A percentile compares a stretch with the other conserved stretches of the same genome.
Conservation (phyloP, 805 yeast genomes). For the Brettanomyces sp. region DNA sequence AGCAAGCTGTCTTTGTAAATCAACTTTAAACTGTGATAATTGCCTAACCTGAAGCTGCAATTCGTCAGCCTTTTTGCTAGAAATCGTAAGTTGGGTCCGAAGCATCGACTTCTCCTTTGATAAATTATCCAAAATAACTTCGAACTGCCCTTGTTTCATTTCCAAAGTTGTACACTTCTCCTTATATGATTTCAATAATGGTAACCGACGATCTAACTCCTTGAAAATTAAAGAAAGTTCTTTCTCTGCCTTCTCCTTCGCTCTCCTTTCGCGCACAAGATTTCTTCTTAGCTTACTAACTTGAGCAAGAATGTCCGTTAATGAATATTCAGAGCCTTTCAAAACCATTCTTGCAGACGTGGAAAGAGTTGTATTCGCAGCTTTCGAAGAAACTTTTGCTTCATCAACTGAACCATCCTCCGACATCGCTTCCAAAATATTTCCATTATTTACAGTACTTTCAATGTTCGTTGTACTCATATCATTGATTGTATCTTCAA, state of each 20-base stretch:
- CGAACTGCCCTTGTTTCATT: slow-evolving; percentile 44
- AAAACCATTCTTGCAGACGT: slow-evolving; percentile 52
- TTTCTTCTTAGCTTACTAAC: slow-evolving; percentile 56
- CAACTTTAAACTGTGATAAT: slow-evolving; percentile 51
- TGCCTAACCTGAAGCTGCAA: slow-evolving; percentile 37
- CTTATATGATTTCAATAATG: slow-evolving; percentile 60
- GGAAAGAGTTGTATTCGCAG: slow-evolving; percentile 27
- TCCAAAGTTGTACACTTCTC: slow-evolving; percentile 49
- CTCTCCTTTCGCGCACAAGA: slow-evolving; percentile 57
- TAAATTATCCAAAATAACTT: slow-evolving; percentile 44
- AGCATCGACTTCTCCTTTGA: slow-evolving; percentile 31
- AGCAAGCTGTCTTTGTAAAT: slow-evolving; percentile 78
- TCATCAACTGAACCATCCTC: slow-evolving; percentile 1
- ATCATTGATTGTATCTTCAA: slow-evolving; percentile 37
- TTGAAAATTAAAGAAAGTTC: slow-evolving; percentile 64
- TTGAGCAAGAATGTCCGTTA: slow-evolving; percentile 59
- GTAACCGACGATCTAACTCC: slow-evolving; percentile 73
- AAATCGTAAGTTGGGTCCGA: slow-evolving; percentile 12
- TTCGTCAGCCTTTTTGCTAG: slow-evolving; percentile 28
- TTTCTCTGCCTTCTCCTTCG: slow-evolving; percentile 58
- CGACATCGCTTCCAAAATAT: slow-evolving; percentile 14
- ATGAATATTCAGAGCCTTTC: slow-evolving; percentile 41
- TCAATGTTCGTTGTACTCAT: slow-evolving; percentile 19
- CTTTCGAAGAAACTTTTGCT: slow-evolving; percentile 2
- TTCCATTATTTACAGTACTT: slow-evolving; percentile 6